Evolutionary conservation across 805 yeast genomes (phyloP).

Genomic region (Metschnikowia rubicola): DNA sequence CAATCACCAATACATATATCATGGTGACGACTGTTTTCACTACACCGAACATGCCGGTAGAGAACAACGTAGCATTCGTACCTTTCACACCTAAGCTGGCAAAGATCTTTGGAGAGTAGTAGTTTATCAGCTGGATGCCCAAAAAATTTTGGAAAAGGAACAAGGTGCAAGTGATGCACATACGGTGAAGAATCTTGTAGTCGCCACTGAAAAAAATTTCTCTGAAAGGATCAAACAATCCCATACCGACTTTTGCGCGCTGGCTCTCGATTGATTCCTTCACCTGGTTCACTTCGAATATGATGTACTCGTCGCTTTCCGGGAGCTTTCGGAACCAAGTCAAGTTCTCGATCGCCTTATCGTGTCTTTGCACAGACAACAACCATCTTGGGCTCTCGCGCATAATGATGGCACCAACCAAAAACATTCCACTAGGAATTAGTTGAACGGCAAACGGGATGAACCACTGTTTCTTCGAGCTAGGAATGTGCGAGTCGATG

Average conservation of each 20-base stretch:
- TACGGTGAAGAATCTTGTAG: slow-evolving; percentile 25
- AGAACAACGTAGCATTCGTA: slow-evolving; percentile 34
- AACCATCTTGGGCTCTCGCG: slow-evolving; percentile 38
- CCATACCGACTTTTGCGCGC: slow-evolving; percentile 27
- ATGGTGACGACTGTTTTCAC: slow-evolving; percentile 35
- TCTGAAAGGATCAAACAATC: slow-evolving; percentile 32
- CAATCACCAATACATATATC: slow-evolving; percentile 32
- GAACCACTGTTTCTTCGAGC: slow-evolving; percentile 32
- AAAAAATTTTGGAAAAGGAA: slow-evolving; percentile 38
- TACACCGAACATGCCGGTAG: slow-evolving; percentile 40
- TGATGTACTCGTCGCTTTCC: slow-evolving; percentile 32
- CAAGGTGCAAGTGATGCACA: slow-evolving; percentile 30
- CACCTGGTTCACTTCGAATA: slow-evolving; percentile 35
- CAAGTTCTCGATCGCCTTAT: slow-evolving; percentile 32
- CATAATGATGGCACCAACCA: slow-evolving; percentile 31
- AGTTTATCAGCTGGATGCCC: slow-evolving; percentile 40
- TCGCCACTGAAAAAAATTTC: slow-evolving; percentile 29
- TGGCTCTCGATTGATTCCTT: slow-evolving; percentile 32
- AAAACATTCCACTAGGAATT: slow-evolving; percentile 35
- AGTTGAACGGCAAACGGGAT: slow-evolving; percentile 40
- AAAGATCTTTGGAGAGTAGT: slow-evolving; percentile 37
- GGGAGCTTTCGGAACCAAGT: slow-evolving; percentile 35
- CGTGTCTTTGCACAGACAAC: slow-evolving; percentile 28
- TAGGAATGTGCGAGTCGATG: slow-evolving; percentile 25
- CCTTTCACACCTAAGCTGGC: slow-evolving; percentile 36